Percentiles rank a stretch among this genome's conserved stretches.
phyloP scores from a whole-genome alignment of 2,329 filamentous ascomycete species.

The Pseudocercospora fuligena region DNA sequence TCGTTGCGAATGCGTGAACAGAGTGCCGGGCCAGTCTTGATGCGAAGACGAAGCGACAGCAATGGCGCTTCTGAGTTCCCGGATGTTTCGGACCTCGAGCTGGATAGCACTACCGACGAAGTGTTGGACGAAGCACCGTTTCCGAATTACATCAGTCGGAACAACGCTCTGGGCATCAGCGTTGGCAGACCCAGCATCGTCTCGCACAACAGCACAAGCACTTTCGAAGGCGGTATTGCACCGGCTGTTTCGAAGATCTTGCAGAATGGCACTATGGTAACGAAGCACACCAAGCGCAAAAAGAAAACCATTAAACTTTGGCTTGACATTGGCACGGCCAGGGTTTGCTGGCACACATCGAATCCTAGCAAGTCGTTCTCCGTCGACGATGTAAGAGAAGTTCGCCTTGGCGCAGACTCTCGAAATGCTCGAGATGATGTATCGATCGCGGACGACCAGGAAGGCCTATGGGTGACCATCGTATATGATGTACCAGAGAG shows the following conservation, averaged over 20 bases:
- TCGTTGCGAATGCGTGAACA: conserved; percentile 76
- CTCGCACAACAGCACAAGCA: conserved; percentile 35
- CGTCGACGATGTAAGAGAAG: conserved; percentile 93
- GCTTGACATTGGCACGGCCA: conserved; percentile 81
- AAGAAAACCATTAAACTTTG: conserved; percentile 74
- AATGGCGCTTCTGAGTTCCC: conserved; percentile 66
- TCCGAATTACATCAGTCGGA: conserved; percentile 34
- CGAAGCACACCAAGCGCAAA: conserved; percentile 84
- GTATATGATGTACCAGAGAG: conserved; percentile 80
- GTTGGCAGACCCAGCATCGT: conserved; percentile 39
- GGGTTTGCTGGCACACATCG: conserved; percentile 83
- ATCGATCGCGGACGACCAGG: conserved; percentile 68
- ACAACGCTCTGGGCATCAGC: conserved; percentile 50
- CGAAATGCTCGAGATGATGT: conserved; percentile 89
- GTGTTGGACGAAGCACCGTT: conserved; percentile 41
- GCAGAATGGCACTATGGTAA: conserved; percentile 76
- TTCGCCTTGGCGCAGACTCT: conserved; percentile 80
- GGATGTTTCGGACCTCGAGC: conserved; percentile 56
- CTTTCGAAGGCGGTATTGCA: conserved; percentile 56
- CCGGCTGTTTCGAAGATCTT: conserved; percentile 79
- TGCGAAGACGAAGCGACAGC: conserved; percentile 87
- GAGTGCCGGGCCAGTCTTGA: conserved; percentile 85
- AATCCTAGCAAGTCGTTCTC: conserved; percentile 84
- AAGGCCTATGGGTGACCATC: conserved; percentile 84
- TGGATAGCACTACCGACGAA: conserved; percentile 60